Conservation (phyloP, 208 protist species). For the Porcisia deanei region DNA sequence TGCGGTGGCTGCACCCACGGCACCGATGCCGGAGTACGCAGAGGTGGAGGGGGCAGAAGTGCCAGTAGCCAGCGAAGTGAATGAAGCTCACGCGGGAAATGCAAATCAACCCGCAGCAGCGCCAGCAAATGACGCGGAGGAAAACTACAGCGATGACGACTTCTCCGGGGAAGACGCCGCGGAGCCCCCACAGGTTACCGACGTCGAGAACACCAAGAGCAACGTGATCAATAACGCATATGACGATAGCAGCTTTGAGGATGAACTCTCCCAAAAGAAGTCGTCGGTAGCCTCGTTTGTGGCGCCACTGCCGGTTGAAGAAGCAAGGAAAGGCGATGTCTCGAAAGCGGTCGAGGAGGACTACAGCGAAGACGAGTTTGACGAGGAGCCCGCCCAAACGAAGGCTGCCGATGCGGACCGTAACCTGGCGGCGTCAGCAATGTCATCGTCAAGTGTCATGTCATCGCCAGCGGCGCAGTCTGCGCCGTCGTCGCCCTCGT, state of each 20-base stretch:
- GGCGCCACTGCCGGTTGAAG: neutral
- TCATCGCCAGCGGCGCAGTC: neutral
- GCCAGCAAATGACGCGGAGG: neutral
- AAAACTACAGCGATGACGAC: slow-evolving; percentile 11
- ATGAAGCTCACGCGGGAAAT: neutral
- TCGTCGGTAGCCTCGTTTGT: neutral
- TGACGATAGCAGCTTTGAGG: slow-evolving; percentile 35
- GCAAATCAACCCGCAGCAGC: too few relatives aligned
- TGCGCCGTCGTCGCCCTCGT: neutral
- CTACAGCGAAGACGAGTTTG: neutral
- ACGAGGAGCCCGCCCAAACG: neutral
- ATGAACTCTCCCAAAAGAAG: slow-evolving; percentile 19
- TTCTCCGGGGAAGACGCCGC: slow-evolving; percentile 6
- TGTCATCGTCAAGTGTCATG: neutral
- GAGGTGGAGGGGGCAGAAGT: slow-evolving; percentile 4
- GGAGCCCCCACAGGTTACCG: neutral
- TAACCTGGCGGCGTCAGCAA: neutral
- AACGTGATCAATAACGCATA: slow-evolving; percentile 15
- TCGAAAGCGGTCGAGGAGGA: neutral
- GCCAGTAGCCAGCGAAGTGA: neutral
- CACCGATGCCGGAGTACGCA: neutral
- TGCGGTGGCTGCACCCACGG: neutral
- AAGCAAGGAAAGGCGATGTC: neutral
- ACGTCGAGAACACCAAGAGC: neutral
- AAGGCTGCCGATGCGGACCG: slow-evolving; percentile 11